Evolutionary conservation across 2,329 filamentous ascomycete genomes (phyloP).

Genomic region (Claviceps cyperi): DNA sequence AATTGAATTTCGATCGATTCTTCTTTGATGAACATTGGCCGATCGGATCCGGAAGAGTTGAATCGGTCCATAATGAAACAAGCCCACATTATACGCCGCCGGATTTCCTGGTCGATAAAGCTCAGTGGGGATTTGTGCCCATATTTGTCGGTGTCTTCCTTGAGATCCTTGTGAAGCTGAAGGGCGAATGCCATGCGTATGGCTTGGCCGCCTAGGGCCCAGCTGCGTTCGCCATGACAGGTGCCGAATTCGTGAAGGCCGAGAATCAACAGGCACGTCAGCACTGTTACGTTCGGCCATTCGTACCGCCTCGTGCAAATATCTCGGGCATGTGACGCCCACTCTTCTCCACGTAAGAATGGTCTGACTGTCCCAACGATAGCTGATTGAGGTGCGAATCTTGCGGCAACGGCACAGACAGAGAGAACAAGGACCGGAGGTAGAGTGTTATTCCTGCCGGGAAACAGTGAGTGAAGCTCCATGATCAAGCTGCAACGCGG

Average conservation of each 20-base stretch:
- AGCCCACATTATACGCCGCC: conserved; percentile 92
- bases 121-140: conserved; percentile 55
- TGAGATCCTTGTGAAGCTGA: conserved; percentile 82
- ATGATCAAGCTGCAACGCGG: neutral
- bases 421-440: conserved; percentile 87
- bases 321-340: conserved; percentile 74
- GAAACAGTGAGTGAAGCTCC: neutral
- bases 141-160: conserved; percentile 56
- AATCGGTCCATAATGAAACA: conserved; percentile 97
- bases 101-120: conserved; percentile 85
- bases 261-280: conserved; percentile 78
- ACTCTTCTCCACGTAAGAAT: conserved; percentile 80
- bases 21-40: conserved; percentile 82
- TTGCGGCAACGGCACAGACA: conserved; percentile 86
- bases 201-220: conserved; percentile 89
- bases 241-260: conserved; percentile 94
- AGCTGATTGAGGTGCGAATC: conserved; percentile 81
- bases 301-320: conserved; percentile 83
- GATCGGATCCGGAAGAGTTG: conserved; percentile 87
- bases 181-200: conserved; percentile 95
- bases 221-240: conserved; percentile 88
- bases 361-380: conserved; percentile 56
- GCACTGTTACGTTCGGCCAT: conserved; percentile 87
- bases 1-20: conserved; percentile 80
- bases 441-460: conserved; percentile 39